phyloP scores from a whole-genome alignment of 495 filamentous ascomycete species.

The Darksidea phi region DNA sequence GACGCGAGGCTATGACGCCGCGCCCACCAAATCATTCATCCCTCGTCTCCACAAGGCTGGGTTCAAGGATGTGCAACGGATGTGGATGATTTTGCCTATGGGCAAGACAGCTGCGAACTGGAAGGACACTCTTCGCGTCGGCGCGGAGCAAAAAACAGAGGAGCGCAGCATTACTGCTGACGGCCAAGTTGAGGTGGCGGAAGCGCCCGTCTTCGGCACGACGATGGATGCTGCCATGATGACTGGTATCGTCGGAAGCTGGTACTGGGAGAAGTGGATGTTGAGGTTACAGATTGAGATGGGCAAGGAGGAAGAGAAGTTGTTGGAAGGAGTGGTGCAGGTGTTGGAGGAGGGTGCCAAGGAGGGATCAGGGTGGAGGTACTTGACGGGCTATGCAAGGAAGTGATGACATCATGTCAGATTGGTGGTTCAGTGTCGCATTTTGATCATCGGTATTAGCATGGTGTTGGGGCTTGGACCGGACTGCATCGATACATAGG shows the following conservation, averaged over 20 bases:
- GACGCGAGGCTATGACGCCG: slow-evolving; percentile 82
- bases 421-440: slow-evolving; percentile 3
- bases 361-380: slow-evolving; percentile 79
- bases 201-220: slow-evolving; percentile 66
- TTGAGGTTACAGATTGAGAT: slow-evolving; percentile 81
- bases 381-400: slow-evolving; percentile 82
- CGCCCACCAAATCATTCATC: slow-evolving; percentile 76
- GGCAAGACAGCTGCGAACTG: slow-evolving; percentile 60
- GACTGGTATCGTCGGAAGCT: slow-evolving; percentile 78
- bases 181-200: slow-evolving; percentile 50
- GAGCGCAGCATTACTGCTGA: slow-evolving; percentile 35
- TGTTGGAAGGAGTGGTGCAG: slow-evolving; percentile 71
- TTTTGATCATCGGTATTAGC: slow-evolving; percentile 27
- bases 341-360: slow-evolving; percentile 82
- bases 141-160: slow-evolving; percentile 15
- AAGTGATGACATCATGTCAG: slow-evolving; percentile 51
- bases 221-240: slow-evolving; percentile 71
- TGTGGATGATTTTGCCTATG: slow-evolving; percentile 89
- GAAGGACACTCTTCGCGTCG: slow-evolving; percentile 45
- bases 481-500: slow-evolving; percentile 1
- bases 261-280: slow-evolving; percentile 97
- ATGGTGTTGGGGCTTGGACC: slow-evolving; percentile 20
- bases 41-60: slow-evolving; percentile 68
- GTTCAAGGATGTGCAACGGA: slow-evolving; percentile 76
- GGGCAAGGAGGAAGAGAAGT: slow-evolving; percentile 60